Base-by-base conservation (phyloP, 768 basidiomycete species). In the Strobilomyces confusus region DNA sequence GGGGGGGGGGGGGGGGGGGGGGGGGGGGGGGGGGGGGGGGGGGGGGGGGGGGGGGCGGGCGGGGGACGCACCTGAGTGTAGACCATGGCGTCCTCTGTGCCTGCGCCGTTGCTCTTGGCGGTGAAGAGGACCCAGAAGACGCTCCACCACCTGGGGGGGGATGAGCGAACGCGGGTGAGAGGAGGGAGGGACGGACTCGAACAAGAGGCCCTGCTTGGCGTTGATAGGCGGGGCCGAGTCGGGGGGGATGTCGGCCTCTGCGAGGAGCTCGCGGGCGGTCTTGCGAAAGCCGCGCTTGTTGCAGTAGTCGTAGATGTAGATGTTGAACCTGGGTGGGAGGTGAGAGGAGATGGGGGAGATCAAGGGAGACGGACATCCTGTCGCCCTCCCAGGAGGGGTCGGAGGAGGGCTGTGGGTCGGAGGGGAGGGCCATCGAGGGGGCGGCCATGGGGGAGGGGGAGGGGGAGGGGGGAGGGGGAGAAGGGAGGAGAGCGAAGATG, bases 301-400 rank as follows among this genome's bases (percentile, higher is more conserved):
- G 72, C 89, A 91, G 63, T 92, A 92, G 73, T 92, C 89, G 65
- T 86, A 80, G 60, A 92, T 91, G 72, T 92, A 92, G 65, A 91
- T 89, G 72, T 91, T 90, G 69, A 91, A 91, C 89, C 89, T 91
- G 70, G 38, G 17, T 5, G 51, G 17, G 40, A 25, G 56, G 40
- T 26, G 41, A 32, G 44, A 20, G 30, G 49, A 57, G 48, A 54
- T 33, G 20, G 49, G n/a, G 29, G 9, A 29, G 29, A 29, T 29
- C 29, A 9, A 46, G 42, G 26, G 48, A 20, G 51, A 77, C 82
- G 56, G 55, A 90, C 89, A 91, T 91, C 73, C 77, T 86, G 74
- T 92, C 89, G 51, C 88, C 89, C 65, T 91, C 89, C 89, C 89
- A 92, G 54, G 84, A 82, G 20, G 83, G 61, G 58, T 70, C 67